Evolutionary conservation across 371 early-diverging fungal species (phyloP).

Genomic region (Saksenaea oblongispora): DNA sequence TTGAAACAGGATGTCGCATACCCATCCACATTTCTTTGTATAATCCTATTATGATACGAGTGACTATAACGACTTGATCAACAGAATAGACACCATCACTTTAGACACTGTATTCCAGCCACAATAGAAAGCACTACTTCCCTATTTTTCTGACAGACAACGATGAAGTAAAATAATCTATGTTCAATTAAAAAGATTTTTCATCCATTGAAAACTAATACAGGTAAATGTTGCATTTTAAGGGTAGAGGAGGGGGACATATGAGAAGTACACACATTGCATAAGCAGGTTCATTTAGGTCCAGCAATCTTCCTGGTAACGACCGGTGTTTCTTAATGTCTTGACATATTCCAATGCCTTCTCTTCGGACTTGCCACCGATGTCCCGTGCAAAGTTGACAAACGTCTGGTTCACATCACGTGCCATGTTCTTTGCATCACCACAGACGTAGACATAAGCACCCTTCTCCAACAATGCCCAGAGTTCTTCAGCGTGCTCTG

Average conservation of each 20-base stretch:
- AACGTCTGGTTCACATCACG: conserved; percentile 71
- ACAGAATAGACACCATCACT: too few relatives aligned
- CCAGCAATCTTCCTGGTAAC: conserved; percentile 98
- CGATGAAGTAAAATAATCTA: not conserved
- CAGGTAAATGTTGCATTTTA: conserved; percentile 1
- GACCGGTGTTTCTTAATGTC: conserved; percentile 74
- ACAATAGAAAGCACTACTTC: too few relatives aligned
- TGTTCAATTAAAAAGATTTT: not conserved
- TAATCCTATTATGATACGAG: too few relatives aligned
- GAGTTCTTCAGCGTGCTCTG: conserved; percentile 63
- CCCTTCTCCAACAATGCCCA: conserved; percentile 72
- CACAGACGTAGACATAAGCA: conserved; percentile 92
- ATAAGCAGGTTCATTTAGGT: conserved; percentile 40
- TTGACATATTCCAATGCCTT: conserved; percentile 80
- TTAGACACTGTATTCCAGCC: too few relatives aligned
- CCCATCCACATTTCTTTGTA: too few relatives aligned
- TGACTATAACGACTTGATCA: too few relatives aligned
- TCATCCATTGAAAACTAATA: not conserved
- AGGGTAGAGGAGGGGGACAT: not conserved
- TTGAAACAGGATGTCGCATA: too few relatives aligned
- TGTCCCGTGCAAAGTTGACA: conserved; percentile 63
- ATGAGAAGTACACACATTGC: not conserved
- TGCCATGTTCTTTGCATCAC: conserved; percentile 97
- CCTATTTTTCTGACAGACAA: not conserved
- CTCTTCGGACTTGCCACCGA: conserved; percentile 71